These are phyloP conservation scores for Ascochyta pisi DNA, from an alignment of 2,329 filamentous ascomycete genomes.

Conservation along the genomic window DNA sequence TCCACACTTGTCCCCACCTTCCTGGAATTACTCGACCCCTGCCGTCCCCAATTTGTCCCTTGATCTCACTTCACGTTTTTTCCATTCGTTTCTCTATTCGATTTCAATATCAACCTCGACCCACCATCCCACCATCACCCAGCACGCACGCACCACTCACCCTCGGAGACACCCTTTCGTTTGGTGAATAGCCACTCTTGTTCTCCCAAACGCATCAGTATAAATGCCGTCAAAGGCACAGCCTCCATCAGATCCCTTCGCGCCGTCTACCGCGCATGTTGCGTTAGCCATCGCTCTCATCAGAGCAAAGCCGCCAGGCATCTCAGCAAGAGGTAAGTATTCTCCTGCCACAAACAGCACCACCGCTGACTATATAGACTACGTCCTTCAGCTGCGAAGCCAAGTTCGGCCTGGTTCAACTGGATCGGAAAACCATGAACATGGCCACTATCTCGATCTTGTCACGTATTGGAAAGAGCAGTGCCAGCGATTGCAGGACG, in stretches of 20 bases:
- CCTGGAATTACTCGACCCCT: not conserved
- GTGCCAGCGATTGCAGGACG: slow-evolving; percentile 31
- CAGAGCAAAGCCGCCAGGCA: slow-evolving; percentile 46
- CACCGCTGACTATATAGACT: slow-evolving; percentile 30
- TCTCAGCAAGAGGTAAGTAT: slow-evolving; percentile 41
- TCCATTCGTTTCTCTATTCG: not conserved
- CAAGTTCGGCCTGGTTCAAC: slow-evolving; percentile 39
- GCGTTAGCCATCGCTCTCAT: slow-evolving; percentile 48
- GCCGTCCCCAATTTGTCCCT: not conserved
- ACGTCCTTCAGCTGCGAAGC: slow-evolving; percentile 43
- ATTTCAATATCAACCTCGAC: not conserved
- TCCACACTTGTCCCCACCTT: slow-evolving; percentile 6
- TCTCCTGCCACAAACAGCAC: not conserved
- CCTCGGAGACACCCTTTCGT: not conserved
- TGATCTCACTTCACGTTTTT: not conserved
- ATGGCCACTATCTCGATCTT: slow-evolving; percentile 48
- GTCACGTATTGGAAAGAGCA: slow-evolving; percentile 49
- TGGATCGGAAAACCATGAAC: slow-evolving; percentile 28
- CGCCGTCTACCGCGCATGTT: slow-evolving; percentile 36
- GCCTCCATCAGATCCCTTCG: not conserved
- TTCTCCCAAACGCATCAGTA: not conserved
- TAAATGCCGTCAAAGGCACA: slow-evolving; percentile 10
- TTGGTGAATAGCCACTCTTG: not conserved
- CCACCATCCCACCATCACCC: not conserved
- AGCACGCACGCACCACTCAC: not conserved